Conservation (phyloP, 805 yeast genomes). For the Cyberlindnera euphorbiiphila region DNA sequence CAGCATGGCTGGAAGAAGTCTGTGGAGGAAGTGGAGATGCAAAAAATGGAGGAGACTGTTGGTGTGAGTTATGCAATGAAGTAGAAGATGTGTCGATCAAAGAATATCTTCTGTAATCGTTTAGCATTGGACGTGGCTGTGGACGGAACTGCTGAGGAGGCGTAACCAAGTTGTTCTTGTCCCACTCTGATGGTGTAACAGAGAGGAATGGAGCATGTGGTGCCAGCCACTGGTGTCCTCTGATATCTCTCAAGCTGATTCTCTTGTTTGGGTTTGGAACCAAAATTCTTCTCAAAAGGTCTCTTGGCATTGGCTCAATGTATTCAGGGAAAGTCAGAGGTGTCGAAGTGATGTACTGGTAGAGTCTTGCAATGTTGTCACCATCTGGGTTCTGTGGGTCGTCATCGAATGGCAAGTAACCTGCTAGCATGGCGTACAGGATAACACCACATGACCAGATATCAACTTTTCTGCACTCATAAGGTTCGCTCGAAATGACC, state of each 20-base stretch:
- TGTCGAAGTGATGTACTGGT: slow-evolving; percentile 87
- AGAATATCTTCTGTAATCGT: slow-evolving; percentile 36
- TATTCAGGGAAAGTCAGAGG: slow-evolving; percentile 95
- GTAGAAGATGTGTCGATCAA: slow-evolving; percentile 43
- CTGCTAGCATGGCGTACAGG: slow-evolving; percentile 93
- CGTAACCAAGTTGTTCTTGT: slow-evolving; percentile 32
- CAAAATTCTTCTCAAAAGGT: slow-evolving; percentile 75
- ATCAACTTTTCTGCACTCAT: slow-evolving; percentile 91
- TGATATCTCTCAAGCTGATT: slow-evolving; percentile 60
- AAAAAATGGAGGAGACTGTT: slow-evolving; percentile 30
- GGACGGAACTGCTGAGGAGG: slow-evolving; percentile 32
- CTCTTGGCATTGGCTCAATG: slow-evolving; percentile 86
- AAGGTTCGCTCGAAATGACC: slow-evolving; percentile 81
- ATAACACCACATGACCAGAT: slow-evolving; percentile 98
- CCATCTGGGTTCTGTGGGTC: slow-evolving; percentile 97
- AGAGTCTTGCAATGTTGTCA: slow-evolving; percentile 83
- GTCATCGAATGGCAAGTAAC: slow-evolving; percentile 95
- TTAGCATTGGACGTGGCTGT: slow-evolving; percentile 24
- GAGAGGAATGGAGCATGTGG: slow-evolving; percentile 79
- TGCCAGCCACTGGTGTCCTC: slow-evolving; percentile 85
- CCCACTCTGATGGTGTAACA: slow-evolving; percentile 91
- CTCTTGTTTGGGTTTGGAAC: slow-evolving; percentile 83
- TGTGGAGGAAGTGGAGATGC: slow-evolving; percentile 64
- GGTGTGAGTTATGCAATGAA: slow-evolving; percentile 33
- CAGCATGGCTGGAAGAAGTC: slow-evolving; percentile 59